These are phyloP conservation scores for Penicillium lividum DNA, from an alignment of 495 filamentous ascomycete species.

Conservation along the genomic window DNA sequence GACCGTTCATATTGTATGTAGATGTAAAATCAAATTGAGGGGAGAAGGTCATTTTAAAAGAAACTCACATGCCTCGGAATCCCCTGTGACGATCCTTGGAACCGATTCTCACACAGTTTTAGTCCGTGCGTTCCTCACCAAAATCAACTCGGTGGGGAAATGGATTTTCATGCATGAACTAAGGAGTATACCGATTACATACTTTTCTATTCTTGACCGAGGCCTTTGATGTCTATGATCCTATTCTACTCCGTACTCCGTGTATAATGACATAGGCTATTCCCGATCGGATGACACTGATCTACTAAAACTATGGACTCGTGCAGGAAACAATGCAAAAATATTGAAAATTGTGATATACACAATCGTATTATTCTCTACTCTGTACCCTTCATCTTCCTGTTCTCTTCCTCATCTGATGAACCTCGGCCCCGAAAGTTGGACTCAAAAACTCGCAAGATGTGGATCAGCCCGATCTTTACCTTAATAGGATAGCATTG, in stretches of 20 bases:
- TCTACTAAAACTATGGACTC: no score
- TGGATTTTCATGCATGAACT: no score
- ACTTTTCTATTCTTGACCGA: no score
- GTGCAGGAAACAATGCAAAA: no score
- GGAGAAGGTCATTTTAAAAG: background rate
- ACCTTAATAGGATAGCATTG: constrained; percentile 19
- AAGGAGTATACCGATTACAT: no score
- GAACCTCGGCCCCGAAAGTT: constrained; percentile 11
- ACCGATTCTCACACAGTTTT: background rate
- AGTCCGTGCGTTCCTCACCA: background rate
- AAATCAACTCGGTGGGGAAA: background rate
- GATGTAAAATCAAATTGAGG: background rate
- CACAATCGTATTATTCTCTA: no score
- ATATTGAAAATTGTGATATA: no score
- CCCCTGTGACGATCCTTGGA: background rate
- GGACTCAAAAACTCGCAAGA: background rate
- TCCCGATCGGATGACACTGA: no score
- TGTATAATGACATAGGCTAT: no score
- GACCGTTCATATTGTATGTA: constrained; percentile 26
- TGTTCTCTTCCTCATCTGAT: background rate
- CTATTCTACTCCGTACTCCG: no score
- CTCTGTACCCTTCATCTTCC: no score
- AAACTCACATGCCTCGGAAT: constrained; percentile 36
- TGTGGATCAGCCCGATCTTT: constrained; percentile 14
- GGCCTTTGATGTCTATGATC: no score